Evolutionary conservation across 129 eudicot species (phyloP), one percentile per base, ranked within the genome.

Genomic region (Cynara cardunculus): DNA sequence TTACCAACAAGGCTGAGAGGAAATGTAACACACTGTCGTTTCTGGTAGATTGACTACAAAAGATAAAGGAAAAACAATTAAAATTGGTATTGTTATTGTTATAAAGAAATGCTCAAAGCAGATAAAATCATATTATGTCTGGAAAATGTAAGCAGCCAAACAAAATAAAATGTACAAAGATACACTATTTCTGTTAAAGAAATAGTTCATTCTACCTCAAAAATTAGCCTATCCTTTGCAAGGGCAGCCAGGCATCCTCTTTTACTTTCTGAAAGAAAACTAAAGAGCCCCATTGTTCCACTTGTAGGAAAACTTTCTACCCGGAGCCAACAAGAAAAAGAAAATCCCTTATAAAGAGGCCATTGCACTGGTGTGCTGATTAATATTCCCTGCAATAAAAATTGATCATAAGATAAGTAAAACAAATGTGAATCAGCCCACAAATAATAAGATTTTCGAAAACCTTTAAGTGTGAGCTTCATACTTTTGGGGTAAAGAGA

Each of bases 281-380:
- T 84, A 82, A 96, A 96, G 49, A 96, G 93, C 26, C 98, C 97
- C 99, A 96, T 96, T 41, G 90, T 59, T 87, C 98, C 98, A 79
- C 69, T 78, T 87, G 78, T 84, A 30, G 98, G 99, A 73, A 89
- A 96, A 79, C 81, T 91, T 87, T 96, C 99, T 31, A 93, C 88
- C 74, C 99, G 91, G 5, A 96, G 93, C 99, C 99, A 96, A 71
- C 98, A 92, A 71, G 99, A 91, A 85, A 96, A 92, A 59, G 99
- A 89, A 86, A 89, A 93, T 76, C 99, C 99, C 88, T 89, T 96
- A 72, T 88, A 85, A 49, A 87, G 62, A 77, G 99, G 99, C 97
- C 93, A 93, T 77, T 92, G 99, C 72, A 93, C 66, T 71, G 99
- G 96, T 10, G 93, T 87, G 76, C 81, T 91, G 79, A 96, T 88